These are phyloP conservation scores for Naganishia friedmannii DNA, from an alignment of 768 basidiomycete species.

Conservation along the genomic window DNA sequence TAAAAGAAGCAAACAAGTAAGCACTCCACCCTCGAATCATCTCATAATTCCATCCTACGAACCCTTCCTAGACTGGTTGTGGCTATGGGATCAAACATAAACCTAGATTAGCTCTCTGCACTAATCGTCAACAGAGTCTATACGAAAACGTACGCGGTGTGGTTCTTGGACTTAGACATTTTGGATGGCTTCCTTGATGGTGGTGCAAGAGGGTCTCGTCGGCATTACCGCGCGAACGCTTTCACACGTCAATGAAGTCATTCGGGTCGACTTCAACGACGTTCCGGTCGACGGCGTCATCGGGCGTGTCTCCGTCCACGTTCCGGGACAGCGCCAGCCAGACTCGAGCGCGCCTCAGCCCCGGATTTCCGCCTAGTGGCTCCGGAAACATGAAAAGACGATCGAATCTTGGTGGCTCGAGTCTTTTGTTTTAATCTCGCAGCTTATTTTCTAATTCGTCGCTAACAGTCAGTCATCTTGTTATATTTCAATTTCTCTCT, in stretches of 20 bases:
- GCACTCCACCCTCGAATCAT: not conserved
- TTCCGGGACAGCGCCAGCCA: not conserved
- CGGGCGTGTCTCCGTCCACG: not conserved
- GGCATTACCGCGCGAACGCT: not conserved
- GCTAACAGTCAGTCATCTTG: too few relatives aligned
- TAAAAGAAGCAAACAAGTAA: not conserved
- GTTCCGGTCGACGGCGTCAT: constrained; percentile 6
- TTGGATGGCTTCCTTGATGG: constrained; percentile 17
- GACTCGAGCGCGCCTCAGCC: not conserved
- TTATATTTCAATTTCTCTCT: too few relatives aligned
- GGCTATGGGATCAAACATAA: constrained; percentile 59
- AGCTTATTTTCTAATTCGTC: too few relatives aligned
- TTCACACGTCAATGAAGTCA: not conserved
- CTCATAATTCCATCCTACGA: constrained; percentile 20
- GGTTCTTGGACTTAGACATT: constrained; percentile 98
- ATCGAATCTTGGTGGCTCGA: not conserved
- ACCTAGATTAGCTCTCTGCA: not conserved
- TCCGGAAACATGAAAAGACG: not conserved
- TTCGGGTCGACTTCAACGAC: constrained; percentile 11
- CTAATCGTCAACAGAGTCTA: too few relatives aligned
- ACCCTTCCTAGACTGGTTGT: constrained; percentile 88
- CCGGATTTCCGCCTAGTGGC: not conserved
- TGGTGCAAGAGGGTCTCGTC: constrained; percentile 15
- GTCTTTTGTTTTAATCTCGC: not conserved
- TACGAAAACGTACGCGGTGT: constrained; percentile 57